Conservation (phyloP, 306 rosid species). For the Lablab purpureus region DNA sequence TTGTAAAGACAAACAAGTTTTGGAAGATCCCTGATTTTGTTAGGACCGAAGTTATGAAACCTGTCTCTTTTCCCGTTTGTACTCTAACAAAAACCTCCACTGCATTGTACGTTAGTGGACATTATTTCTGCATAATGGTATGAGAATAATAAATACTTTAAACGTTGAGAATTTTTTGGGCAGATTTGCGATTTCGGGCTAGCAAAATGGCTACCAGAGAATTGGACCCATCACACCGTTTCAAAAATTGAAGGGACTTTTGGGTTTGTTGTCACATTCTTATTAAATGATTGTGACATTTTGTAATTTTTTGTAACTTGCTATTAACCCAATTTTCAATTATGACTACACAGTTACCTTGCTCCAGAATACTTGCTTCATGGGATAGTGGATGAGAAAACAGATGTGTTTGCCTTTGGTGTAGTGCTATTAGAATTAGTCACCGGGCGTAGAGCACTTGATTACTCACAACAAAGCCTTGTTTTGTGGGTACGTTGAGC, state of each 20-base stretch:
- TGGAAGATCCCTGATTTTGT: conserved; percentile 23
- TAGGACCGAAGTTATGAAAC: conserved; percentile 11
- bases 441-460: conserved; percentile 88
- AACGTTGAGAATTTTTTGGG: background rate
- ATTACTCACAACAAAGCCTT: conserved; percentile 82
- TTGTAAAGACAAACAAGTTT: conserved; percentile 22
- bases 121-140: background rate
- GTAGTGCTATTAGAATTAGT: conserved; percentile 79
- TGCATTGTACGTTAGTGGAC: conserved; percentile 9
- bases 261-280: conserved; percentile 62
- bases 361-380: conserved; percentile 90
- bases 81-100: background rate
- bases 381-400: conserved; percentile 90
- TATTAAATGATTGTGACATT: conserved; percentile 10
- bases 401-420: conserved; percentile 89
- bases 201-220: conserved; percentile 93
- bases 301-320: background rate
- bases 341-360: conserved; percentile 64
- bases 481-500: conserved; percentile 72
- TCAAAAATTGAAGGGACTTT: conserved; percentile 90
- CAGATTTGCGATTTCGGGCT: conserved; percentile 95
- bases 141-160: background rate
- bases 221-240: conserved; percentile 82
- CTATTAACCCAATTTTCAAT: background rate
- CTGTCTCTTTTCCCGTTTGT: conserved; percentile 1